These are phyloP conservation scores for Ramalina intermedia DNA, from an alignment of 495 filamentous ascomycete genomes.

Conservation along the genomic window DNA sequence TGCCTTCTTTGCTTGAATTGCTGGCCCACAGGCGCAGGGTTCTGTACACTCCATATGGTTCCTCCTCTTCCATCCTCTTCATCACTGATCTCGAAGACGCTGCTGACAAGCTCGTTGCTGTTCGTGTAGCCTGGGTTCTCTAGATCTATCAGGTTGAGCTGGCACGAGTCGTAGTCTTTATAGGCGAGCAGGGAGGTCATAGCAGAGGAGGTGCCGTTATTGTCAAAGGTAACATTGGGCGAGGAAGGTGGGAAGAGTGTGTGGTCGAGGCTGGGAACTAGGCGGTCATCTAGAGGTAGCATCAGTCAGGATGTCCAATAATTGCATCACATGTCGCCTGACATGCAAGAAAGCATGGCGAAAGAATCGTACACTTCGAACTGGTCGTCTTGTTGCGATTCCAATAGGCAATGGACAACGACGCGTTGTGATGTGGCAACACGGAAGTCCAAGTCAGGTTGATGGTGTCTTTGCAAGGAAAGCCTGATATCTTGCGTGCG, in stretches of 20 bases:
- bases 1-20: too few relatives aligned
- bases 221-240: not conserved
- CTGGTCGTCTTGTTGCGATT: not conserved
- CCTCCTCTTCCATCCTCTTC: too few relatives aligned
- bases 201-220: not conserved
- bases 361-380: not conserved
- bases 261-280: not conserved
- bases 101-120: too few relatives aligned
- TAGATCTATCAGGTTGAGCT: not conserved
- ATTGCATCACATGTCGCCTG: too few relatives aligned
- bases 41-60: too few relatives aligned
- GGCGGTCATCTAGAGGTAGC: not conserved
- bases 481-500: not conserved
- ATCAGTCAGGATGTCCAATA: not conserved
- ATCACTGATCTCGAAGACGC: too few relatives aligned
- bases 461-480: constrained; percentile 3
- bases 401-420: not conserved
- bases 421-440: not conserved
- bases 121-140: too few relatives aligned
- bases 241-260: too few relatives aligned
- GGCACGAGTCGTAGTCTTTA: constrained; percentile 1
- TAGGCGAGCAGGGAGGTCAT: not conserved
- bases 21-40: too few relatives aligned
- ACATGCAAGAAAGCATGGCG: too few relatives aligned
- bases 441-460: not conserved